Conservation (phyloP, 83 land plant species). For the Thuja plicata region DNA sequence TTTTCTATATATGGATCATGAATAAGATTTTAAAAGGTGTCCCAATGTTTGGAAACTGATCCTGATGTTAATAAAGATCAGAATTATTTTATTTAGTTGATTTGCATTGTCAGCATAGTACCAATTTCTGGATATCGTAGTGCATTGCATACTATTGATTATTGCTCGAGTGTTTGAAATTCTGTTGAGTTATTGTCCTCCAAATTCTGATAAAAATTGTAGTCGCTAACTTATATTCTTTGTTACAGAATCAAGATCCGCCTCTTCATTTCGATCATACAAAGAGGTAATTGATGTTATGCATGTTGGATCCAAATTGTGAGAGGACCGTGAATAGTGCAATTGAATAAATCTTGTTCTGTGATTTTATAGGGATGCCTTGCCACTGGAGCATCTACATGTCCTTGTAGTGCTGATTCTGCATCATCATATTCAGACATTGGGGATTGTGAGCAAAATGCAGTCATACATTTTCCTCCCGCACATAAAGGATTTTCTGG, state of each 20-base stretch:
- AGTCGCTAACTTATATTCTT: conserved; percentile 2
- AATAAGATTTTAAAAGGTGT: neutral
- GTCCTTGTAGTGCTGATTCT: conserved; percentile 25
- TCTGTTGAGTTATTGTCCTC: neutral
- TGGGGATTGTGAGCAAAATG: conserved; percentile 20
- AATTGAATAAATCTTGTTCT: neutral
- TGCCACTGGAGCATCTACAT: conserved; percentile 19
- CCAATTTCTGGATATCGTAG: neutral
- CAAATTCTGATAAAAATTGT: neutral
- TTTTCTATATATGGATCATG: neutral
- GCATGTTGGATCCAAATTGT: neutral
- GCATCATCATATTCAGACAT: conserved; percentile 28
- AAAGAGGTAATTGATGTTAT: conserved; percentile 6
- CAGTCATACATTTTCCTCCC: conserved; percentile 8
- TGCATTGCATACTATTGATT: neutral
- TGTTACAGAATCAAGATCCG: conserved; percentile 10
- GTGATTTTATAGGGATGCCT: conserved; percentile 25
- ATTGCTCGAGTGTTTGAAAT: neutral
- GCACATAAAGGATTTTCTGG: conserved; percentile 21
- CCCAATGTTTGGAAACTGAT: neutral
- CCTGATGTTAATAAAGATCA: neutral
- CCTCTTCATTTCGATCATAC: conserved; percentile 13
- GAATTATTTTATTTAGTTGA: neutral
- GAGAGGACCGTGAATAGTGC: neutral
- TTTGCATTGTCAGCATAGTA: neutral